Conservation (phyloP, 495 filamentous ascomycete species). For the Aspergillus diversus region DNA sequence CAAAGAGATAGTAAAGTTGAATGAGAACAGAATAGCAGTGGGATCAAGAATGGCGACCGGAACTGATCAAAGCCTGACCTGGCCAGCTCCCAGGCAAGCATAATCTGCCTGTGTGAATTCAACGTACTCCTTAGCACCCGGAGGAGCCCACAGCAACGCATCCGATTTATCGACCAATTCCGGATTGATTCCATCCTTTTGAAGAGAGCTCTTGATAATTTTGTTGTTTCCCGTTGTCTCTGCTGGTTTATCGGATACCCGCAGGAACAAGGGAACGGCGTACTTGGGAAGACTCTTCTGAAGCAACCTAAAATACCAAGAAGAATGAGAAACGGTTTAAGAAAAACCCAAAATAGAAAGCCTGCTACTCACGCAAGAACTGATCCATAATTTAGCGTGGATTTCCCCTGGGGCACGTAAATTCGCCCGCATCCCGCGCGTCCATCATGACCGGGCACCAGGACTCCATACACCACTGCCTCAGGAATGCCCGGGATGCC, state of each 20-base stretch:
- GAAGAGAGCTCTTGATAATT: not conserved
- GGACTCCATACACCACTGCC: not conserved
- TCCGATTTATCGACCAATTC: not conserved
- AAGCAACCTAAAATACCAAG: not conserved
- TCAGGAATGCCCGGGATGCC: not conserved
- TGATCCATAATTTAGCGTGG: not conserved
- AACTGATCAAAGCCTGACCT: not conserved
- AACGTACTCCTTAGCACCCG: not conserved
- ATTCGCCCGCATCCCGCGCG: not conserved
- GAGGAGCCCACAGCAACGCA: not conserved
- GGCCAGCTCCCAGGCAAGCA: not conserved
- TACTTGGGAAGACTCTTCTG: not conserved
- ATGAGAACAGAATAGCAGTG: too few relatives aligned
- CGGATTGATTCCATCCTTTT: slow-evolving; percentile 2
- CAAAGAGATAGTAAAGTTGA: too few relatives aligned
- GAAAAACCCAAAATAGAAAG: not conserved
- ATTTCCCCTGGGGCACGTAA: not conserved
- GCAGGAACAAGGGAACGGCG: not conserved
- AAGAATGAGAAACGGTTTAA: not conserved
- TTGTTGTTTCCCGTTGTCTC: slow-evolving; percentile 2
- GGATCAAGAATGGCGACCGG: too few relatives aligned
- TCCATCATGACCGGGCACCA: not conserved
- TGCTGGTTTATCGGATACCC: not conserved
- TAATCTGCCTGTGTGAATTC: not conserved
- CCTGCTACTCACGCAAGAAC: not conserved